Base-by-base conservation (phyloP, 345 rosid genomes). In the Dipteronia sinensis region DNA sequence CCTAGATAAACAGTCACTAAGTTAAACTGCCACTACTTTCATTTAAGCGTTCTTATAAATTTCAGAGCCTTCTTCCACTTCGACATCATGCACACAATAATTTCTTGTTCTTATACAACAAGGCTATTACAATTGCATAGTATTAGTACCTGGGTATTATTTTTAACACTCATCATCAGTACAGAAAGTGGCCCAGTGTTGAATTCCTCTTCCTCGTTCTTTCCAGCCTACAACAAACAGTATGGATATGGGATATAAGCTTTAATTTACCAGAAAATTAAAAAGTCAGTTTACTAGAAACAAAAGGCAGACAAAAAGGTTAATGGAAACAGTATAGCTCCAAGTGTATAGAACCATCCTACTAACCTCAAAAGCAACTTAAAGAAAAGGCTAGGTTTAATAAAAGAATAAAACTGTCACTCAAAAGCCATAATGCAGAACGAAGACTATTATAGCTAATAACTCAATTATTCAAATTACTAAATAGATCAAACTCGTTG, bases 151-250 rank as follows among this genome's bases (percentile, higher is more conserved):
- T 94, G 98, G 40, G 98, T 97, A 85, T 97, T 97, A 55, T 93
- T 97, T 83, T 92, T 93, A 2, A 93, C 98, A 70, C 98, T 97
- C 98, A 94, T 91, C 98, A 93, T 92, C 64, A 94, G 83, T 44
- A 97, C 99, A 6, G 98, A 97, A 42, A 97, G 97, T 0, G 98
- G 99, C 55, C 98, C 98, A 0, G 99, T 97, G 92, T 90, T 97
- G 84, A 94, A 93, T 44, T 94, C 98, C 83, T 96, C 98, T 76
- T 93, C 99, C 86, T 97, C 97, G 0, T 80, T 93, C 89, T 93
- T 94, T 40, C 71, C 82, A 70, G 64, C 82, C 87, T 83, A 82
- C 76, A 31, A 42, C 46, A 75, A 20, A 23, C 27, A 79, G 38
- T 23, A 62, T 63, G 51, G 7, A 59, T 58, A 46, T 61, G 47